phyloP scores from a whole-genome alignment of 352 stramenopile species.

The Phytophthora pluvialis region DNA sequence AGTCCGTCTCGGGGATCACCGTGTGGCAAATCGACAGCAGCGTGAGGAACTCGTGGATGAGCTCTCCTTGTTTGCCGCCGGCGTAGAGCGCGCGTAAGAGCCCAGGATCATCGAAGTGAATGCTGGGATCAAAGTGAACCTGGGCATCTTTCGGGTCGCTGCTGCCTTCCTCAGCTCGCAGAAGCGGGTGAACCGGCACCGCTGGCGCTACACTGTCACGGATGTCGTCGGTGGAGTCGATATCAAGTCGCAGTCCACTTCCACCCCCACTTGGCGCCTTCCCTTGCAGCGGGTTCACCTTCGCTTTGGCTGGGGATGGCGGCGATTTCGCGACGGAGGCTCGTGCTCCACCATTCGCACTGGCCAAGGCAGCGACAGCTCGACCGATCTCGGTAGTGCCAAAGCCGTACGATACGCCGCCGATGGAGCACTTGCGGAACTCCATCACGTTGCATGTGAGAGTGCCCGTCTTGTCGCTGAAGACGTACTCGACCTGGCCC shows the following conservation, averaged over 20 bases:
- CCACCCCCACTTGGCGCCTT: background rate
- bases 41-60: constrained; percentile 66
- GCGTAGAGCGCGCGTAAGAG: constrained; percentile 43
- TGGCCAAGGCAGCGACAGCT: constrained; percentile 80
- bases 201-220: constrained; percentile 9
- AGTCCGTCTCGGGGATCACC: constrained; percentile 70
- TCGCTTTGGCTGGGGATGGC: constrained; percentile 16
- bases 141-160: constrained; percentile 42
- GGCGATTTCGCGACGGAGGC: background rate
- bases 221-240: constrained; percentile 33
- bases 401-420: constrained; percentile 83
- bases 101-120: constrained; percentile 64
- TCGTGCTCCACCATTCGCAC: background rate
- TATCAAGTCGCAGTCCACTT: constrained; percentile 23
- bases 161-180: constrained; percentile 12
- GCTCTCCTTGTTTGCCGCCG: constrained; percentile 42
- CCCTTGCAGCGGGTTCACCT: constrained; percentile 16
- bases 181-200: background rate
- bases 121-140: constrained; percentile 55
- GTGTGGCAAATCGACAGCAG: constrained; percentile 70
- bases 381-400: constrained; percentile 93
- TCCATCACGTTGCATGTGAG: constrained; percentile 99
- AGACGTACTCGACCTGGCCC: constrained; percentile 98
- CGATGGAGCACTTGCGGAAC: constrained; percentile 93
- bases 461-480: constrained; percentile 99